Evolutionary conservation across 1,284 basidiomycete genomes (phyloP), one percentile per base, ranked within the genome.

Genomic region (Sanghuangporus weigelae): DNA sequence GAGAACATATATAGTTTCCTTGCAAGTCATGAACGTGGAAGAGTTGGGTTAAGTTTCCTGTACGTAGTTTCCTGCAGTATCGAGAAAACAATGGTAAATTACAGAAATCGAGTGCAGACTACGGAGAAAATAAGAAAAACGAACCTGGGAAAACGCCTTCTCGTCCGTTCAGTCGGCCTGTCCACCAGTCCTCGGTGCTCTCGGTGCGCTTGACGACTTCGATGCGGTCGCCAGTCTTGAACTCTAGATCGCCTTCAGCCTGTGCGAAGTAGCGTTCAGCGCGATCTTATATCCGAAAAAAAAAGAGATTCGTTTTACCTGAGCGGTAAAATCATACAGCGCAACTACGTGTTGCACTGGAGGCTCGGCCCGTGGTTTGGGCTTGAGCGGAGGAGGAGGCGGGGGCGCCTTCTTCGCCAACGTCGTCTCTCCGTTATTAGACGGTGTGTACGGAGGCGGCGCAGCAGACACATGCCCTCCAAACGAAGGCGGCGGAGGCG

Each of bases 181-280:
- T 98, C 96, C 96, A 99, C 96, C 96, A 99, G 73, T 99, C 97
- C 72, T 98, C 95, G 23, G 89, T 76, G 69, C 86, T 95, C 2
- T 84, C 85, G 11, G 92, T 92, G 72, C 88, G 85, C 76, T 97
- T 90, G 36, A 97, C 83, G 60, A 99, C 82, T 76, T 97, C 94
- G 75, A 99, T 98, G 67, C 85, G 79, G 75, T 99, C 96, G n/a
- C 97, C 97, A 1, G 86, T 85, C 63, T 80, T 85, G 79, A 99
- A 99, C 1, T 87, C 90, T 60, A 99, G 78, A 75, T 99, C 96
- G 0, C 97, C 97, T 0, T 93, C 94, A 36, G 95, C 92, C 86
- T 96, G 74, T 53, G 61, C 35, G 36, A 10, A 39, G 58, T 3
- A 14, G 7, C n/a, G 46, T 7, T 36, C 19, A 54, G 59, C 19